phyloP scores from a whole-genome alignment of 75 land plant genomes.

The Cupressus sempervirens region DNA sequence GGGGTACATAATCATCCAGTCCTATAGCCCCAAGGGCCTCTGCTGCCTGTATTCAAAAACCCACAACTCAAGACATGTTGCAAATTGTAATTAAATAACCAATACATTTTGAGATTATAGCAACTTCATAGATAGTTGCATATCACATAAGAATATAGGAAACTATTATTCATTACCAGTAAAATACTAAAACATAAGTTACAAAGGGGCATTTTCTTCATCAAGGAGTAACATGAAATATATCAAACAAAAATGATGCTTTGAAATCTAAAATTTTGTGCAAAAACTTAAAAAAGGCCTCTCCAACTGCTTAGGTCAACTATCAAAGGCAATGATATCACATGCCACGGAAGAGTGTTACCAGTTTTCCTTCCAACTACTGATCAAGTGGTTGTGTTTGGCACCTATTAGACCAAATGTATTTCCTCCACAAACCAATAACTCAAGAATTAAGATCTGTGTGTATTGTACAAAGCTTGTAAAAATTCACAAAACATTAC shows the following conservation, averaged over 20 bases:
- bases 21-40: slow-evolving; percentile 99
- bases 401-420: neutral
- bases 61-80: neutral
- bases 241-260: neutral
- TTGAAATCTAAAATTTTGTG: too few species aligned
- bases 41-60: slow-evolving; percentile 63
- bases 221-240: neutral
- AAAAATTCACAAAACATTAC: neutral
- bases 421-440: neutral
- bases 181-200: neutral
- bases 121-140: neutral
- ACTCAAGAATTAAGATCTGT: neutral
- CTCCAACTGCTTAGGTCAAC: neutral
- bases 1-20: slow-evolving; percentile 41
- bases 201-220: neutral
- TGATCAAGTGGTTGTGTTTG: neutral
- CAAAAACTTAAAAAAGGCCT: neutral
- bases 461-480: neutral
- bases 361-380: neutral
- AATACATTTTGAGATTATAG: neutral
- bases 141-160: neutral
- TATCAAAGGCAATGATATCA: neutral
- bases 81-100: neutral
- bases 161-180: neutral
- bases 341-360: neutral